phyloP scores from a whole-genome alignment of 2,329 filamentous ascomycete species.

The Talaromyces sp. region DNA sequence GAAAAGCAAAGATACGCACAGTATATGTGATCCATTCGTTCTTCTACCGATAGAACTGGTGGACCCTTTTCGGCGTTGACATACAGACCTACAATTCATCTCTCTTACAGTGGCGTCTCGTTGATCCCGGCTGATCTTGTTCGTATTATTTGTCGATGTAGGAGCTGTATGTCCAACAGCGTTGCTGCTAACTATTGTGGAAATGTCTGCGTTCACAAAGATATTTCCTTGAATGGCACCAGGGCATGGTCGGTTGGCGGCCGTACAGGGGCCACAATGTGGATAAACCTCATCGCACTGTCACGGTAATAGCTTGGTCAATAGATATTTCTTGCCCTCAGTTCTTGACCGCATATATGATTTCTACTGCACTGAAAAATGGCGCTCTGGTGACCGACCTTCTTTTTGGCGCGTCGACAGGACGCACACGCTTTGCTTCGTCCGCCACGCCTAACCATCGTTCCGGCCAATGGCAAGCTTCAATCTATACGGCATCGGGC shows the following conservation, averaged over 20 bases:
- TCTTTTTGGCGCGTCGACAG: conserved; percentile 9
- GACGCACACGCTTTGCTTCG: conserved; percentile 10
- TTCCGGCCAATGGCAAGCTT: neutral
- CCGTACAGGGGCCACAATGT: conserved; percentile 6
- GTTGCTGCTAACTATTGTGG: neutral
- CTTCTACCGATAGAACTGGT: neutral
- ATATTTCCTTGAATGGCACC: conserved; percentile 5
- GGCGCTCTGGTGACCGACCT: neutral
- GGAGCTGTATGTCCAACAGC: neutral
- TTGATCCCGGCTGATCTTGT: no score
- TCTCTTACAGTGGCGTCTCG: neutral
- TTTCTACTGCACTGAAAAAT: neutral
- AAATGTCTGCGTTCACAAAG: conserved; percentile 5
- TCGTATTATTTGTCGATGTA: neutral
- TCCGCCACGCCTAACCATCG: conserved; percentile 5
- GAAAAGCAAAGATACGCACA: neutral
- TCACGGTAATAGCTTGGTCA: neutral
- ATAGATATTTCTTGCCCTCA: neutral
- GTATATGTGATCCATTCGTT: neutral
- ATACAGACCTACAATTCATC: neutral
- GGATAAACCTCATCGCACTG: conserved; percentile 12
- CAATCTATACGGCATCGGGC: neutral
- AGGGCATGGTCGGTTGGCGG: conserved; percentile 5
- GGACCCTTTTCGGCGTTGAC: neutral
- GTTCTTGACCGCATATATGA: neutral